These are phyloP conservation scores for Carex arenaria DNA, from an alignment of 202 grass and related monocot species.

Conservation along the genomic window DNA sequence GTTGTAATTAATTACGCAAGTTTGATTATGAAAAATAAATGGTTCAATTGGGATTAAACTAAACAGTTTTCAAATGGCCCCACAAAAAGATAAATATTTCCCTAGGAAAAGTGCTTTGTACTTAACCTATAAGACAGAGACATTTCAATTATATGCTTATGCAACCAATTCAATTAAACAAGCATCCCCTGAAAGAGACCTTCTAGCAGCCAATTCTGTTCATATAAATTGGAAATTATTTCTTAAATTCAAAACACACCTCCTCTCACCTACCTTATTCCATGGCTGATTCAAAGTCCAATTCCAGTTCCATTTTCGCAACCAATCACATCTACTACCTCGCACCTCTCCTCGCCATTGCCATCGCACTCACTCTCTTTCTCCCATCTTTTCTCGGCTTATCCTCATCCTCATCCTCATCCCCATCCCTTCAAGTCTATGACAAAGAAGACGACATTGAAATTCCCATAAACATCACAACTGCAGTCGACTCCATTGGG, in stretches of 20 bases:
- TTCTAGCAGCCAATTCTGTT: not conserved
- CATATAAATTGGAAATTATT: constrained; percentile 3
- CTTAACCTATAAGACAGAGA: not conserved
- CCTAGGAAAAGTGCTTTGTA: not conserved
- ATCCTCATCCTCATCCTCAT: not conserved
- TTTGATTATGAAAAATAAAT: not conserved
- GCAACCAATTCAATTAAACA: not conserved
- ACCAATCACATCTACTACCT: constrained; percentile 28
- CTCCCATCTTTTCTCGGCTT: constrained; percentile 25
- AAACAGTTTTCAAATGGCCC: not conserved
- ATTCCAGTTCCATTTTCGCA: constrained; percentile 9
- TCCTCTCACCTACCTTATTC: constrained; percentile 17
- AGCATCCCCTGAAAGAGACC: constrained; percentile 18
- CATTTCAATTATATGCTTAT: not conserved
- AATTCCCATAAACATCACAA: constrained; percentile 1
- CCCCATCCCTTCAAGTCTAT: not conserved
- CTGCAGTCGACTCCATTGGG: constrained; percentile 25
- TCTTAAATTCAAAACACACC: not conserved
- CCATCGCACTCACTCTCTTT: constrained; percentile 21
- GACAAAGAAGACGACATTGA: not conserved
- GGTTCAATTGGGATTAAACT: not conserved
- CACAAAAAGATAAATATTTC: not conserved
- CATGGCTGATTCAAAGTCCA: constrained; percentile 24
- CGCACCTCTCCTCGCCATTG: constrained; percentile 7
- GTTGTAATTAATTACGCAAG: not conserved